Base-by-base conservation (phyloP, 2,329 filamentous ascomycete genomes). In the Bipolaris oryzae region DNA sequence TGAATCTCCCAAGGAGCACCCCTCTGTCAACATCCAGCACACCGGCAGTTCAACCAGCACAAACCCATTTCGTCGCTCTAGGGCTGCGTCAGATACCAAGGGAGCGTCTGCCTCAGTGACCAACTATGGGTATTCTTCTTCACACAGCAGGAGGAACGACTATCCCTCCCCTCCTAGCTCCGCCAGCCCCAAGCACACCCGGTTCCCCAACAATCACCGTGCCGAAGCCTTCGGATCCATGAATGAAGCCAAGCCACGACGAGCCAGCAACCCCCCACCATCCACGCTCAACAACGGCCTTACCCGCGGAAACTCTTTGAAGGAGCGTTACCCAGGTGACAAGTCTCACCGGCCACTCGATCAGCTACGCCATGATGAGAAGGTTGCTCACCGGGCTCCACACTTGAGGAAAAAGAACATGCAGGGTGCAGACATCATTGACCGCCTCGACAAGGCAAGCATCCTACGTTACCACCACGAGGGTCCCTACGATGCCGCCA, bases 401-500 rank as follows among this genome's bases (percentile, higher is more conserved):
- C 88, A 89, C 73, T 82, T 90, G 45, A 84, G 83, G 66, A 89
- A 87, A 72, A 84, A 83, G 68, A 81, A 87, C 67, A 82, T 89
- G 15, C 85, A 87, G 23, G 84, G 84, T 43, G 84, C 91, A 1
- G 93, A 98, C 74, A 81, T 83, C 7, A 95, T 98, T 68, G 94
- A 97, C 74, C 80, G 81, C 5, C 85, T 98, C 1, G 94, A 96
- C 72, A 82, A 83, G 2, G 76, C 84, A n/a, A 65, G 66, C n/a
- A 84, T 85, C 48, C 83, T 82, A 16, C 78, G 83, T 2, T 96
- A 96, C 76, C 94, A 97, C 75, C 94, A 98, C 69, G 91, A 89
- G 62, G 93, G 94, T 0, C 94, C 94, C 0, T 98, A 90, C 67
- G 94, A 98, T 73, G 91, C 93, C 9, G 89, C 91, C 2, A 82